These are phyloP conservation scores for Penicillium freii DNA, from an alignment of 2,329 filamentous ascomycete species.

Conservation along the genomic window DNA sequence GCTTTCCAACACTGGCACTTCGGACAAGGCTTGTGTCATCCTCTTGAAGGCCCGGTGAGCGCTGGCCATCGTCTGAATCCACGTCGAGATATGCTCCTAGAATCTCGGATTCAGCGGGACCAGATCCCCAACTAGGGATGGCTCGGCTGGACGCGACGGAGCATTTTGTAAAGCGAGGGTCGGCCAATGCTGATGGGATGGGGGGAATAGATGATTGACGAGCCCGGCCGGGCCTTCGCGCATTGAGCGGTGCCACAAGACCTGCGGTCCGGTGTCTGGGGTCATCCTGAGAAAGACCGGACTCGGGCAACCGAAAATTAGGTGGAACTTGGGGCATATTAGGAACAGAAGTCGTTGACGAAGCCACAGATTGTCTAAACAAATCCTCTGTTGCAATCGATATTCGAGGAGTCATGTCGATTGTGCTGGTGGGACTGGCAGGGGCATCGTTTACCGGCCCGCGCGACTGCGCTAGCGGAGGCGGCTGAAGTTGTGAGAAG, in stretches of 20 bases:
- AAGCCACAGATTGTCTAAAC: slow-evolving; percentile 28
- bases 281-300: slow-evolving; percentile 18
- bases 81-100: slow-evolving; percentile 38
- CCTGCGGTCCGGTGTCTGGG: slow-evolving; percentile 29
- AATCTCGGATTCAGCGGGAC: slow-evolving; percentile 48
- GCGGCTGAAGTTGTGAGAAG: slow-evolving; percentile 30
- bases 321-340: slow-evolving; percentile 27
- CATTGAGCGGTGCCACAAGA: slow-evolving; percentile 33
- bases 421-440: slow-evolving; percentile 22
- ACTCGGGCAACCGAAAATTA: slow-evolving; percentile 22
- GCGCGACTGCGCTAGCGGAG: slow-evolving; percentile 17
- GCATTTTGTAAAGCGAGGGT: slow-evolving; percentile 47
- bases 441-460: slow-evolving; percentile 18
- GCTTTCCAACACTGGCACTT: slow-evolving; percentile 45
- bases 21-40: slow-evolving; percentile 35
- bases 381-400: slow-evolving; percentile 32
- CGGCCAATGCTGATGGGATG: slow-evolving; percentile 69
- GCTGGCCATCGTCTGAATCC: slow-evolving; percentile 28
- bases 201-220: slow-evolving; percentile 69
- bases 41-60: slow-evolving; percentile 15
- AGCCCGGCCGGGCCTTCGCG: slow-evolving; percentile 49
- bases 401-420: slow-evolving; percentile 25
- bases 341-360: slow-evolving; percentile 32
- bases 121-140: slow-evolving; percentile 66
- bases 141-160: slow-evolving; percentile 70